These are phyloP conservation scores for Sarcodon sp. DNA, from an alignment of 768 basidiomycete species.

Conservation along the genomic window DNA sequence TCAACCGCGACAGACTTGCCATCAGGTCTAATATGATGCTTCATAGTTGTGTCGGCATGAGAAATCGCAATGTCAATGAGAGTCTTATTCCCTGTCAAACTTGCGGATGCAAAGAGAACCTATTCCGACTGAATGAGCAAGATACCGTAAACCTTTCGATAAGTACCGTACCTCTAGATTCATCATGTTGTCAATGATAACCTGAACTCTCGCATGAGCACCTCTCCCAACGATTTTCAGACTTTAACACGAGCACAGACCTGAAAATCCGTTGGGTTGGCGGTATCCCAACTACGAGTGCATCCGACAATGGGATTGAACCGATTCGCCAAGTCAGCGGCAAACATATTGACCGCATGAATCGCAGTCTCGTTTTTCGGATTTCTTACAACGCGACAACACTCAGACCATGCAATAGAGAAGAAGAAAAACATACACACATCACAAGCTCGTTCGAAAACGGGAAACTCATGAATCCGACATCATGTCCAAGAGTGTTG, in stretches of 20 bases:
- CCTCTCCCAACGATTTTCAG: background rate
- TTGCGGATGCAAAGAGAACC: constrained; percentile 43
- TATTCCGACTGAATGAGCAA: constrained; percentile 5
- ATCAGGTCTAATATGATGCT: constrained; percentile 52
- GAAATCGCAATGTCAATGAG: constrained; percentile 45
- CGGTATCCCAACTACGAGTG: constrained; percentile 55
- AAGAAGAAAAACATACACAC: constrained; percentile 22
- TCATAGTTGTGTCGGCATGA: constrained; percentile 56
- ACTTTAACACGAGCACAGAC: constrained; percentile 16
- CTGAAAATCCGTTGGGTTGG: constrained; percentile 46
- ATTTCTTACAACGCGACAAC: constrained; percentile 26
- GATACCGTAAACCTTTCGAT: background rate
- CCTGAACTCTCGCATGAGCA: constrained; percentile 18
- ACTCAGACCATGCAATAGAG: background rate
- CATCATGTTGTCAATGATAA: constrained; percentile 78
- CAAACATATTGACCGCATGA: constrained; percentile 43
- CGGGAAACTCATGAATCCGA: constrained; percentile 60
- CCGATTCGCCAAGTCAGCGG: constrained; percentile 38
- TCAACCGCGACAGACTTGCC: constrained; percentile 21
- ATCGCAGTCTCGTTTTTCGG: constrained; percentile 43
- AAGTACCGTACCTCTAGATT: constrained; percentile 36
- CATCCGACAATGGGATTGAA: constrained; percentile 51
- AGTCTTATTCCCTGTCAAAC: constrained; percentile 47
- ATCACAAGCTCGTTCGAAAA: constrained; percentile 48
- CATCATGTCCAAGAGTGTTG: constrained; percentile 49